Conservation (phyloP, 805 yeast species). For the Monosporozyma siamensis region DNA sequence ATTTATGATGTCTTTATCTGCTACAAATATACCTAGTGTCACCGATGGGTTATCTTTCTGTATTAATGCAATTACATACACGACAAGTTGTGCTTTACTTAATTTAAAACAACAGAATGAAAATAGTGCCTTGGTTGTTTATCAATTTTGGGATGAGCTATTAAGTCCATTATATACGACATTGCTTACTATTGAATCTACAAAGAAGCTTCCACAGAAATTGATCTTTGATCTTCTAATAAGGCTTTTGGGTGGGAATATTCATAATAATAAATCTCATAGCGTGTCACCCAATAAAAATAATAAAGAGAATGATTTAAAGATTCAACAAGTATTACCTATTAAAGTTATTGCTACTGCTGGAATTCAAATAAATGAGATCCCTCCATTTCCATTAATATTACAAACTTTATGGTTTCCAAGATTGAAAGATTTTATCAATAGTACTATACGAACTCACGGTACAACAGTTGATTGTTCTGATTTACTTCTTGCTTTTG, state of each 20-base stretch:
- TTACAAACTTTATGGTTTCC: background rate
- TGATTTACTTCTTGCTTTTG: background rate
- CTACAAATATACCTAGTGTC: slow-evolving; percentile 5
- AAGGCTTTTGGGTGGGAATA: background rate
- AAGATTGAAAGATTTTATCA: background rate
- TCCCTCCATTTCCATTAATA: background rate
- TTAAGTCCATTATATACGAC: slow-evolving; percentile 12
- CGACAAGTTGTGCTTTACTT: slow-evolving; percentile 4
- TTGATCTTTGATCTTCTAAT: background rate
- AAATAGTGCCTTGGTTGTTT: too few relatives aligned
- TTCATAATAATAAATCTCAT: background rate
- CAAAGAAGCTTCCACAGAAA: slow-evolving; percentile 4
- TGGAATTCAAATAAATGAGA: slow-evolving; percentile 5
- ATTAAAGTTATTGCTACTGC: slow-evolving; percentile 18
- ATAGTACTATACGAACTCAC: background rate
- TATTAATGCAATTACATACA: slow-evolving; percentile 14
- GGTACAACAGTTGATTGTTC: background rate
- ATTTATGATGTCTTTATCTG: slow-evolving; percentile 7
- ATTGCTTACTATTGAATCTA: background rate
- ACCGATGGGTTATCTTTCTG: slow-evolving; percentile 14
- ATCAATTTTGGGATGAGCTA: too few relatives aligned
- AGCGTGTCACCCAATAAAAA: too few relatives aligned
- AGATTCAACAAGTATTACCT: slow-evolving; percentile 1
- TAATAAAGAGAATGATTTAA: too few relatives aligned
- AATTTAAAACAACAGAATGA: too few relatives aligned